A percentile compares a stretch with the other conserved stretches of the same genome.
Conservation (phyloP, 495 filamentous ascomycete genomes). For the Cladorrhinum samala region DNA sequence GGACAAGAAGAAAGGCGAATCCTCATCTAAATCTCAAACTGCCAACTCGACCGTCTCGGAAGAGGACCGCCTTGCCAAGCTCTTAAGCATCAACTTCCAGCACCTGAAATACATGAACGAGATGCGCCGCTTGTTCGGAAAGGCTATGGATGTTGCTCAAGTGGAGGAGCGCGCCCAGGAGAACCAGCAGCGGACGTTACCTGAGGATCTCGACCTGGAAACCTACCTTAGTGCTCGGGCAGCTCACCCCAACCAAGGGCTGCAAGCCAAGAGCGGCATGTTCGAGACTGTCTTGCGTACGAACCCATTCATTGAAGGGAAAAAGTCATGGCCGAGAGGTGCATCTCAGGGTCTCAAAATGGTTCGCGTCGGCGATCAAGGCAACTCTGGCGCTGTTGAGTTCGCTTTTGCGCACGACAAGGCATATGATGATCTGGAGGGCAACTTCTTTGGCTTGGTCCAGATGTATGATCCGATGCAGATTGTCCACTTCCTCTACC, state of each 20-base stretch:
- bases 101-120: constrained; percentile 84
- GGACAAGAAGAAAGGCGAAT: constrained; percentile 4
- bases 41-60: background rate
- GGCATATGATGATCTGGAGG: constrained; percentile 72
- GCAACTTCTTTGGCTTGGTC: constrained; percentile 70
- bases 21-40: constrained; percentile 5
- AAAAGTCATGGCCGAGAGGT: constrained; percentile 82
- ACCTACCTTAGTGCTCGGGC: constrained; percentile 53
- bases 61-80: constrained; percentile 37
- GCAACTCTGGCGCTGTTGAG: constrained; percentile 45
- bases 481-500: constrained; percentile 39
- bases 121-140: constrained; percentile 89
- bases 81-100: constrained; percentile 69
- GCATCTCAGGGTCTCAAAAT: constrained; percentile 79
- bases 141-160: constrained; percentile 60
- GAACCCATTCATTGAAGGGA: constrained; percentile 83
- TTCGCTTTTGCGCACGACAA: constrained; percentile 72
- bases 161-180: constrained; percentile 47
- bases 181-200: constrained; percentile 41
- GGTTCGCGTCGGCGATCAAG: constrained; percentile 52
- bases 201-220: constrained; percentile 58
- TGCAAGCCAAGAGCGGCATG: constrained; percentile 26
- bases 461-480: constrained; percentile 73
- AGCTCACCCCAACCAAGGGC: constrained; percentile 50
- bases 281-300: constrained; percentile 62